Conservation (phyloP, 495 filamentous ascomycete species). For the Rhypophila decipiens region DNA sequence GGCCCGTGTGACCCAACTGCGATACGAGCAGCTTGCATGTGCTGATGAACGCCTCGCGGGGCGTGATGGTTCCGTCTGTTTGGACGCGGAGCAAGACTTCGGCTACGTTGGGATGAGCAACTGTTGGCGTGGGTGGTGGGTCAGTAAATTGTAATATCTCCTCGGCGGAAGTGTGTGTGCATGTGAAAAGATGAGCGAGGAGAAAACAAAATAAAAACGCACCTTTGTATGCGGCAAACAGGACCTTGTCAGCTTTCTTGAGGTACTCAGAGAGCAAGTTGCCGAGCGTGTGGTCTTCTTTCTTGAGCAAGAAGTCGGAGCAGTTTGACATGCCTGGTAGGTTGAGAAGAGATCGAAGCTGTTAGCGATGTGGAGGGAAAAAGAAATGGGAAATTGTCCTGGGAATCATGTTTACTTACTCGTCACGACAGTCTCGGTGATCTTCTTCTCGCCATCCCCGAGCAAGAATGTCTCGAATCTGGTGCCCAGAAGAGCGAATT, state of each 20-base stretch:
- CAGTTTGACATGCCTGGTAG: constrained; percentile 68
- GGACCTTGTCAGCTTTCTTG: constrained; percentile 67
- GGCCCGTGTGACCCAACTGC: constrained; percentile 65
- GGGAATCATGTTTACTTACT: constrained; percentile 59
- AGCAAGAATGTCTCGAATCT: constrained; percentile 93
- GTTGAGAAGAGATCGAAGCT: constrained; percentile 9
- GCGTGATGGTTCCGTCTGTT: constrained; percentile 81
- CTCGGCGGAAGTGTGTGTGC: constrained; percentile 3
- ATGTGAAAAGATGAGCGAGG: neutral
- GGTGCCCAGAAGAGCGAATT: constrained; percentile 6
- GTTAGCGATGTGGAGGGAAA: neutral
- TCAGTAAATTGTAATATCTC: neutral
- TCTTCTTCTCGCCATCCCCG: constrained; percentile 82
- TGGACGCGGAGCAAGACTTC: constrained; percentile 84
- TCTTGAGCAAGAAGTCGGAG: constrained; percentile 87
- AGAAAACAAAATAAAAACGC: constrained; percentile 13
- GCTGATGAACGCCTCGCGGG: constrained; percentile 75
- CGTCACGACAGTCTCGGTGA: constrained; percentile 75
- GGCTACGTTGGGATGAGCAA: constrained; percentile 79
- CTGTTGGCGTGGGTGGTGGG: constrained; percentile 36
- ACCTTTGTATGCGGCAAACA: constrained; percentile 86
- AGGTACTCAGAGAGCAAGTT: constrained; percentile 82
- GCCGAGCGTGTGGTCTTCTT: constrained; percentile 94
- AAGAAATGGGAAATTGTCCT: too few relatives aligned
- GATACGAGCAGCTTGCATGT: constrained; percentile 72